Percentiles rank a stretch among this genome's conserved stretches.
phyloP scores from a whole-genome alignment of 768 basidiomycete species.

The Panus rudis region DNA sequence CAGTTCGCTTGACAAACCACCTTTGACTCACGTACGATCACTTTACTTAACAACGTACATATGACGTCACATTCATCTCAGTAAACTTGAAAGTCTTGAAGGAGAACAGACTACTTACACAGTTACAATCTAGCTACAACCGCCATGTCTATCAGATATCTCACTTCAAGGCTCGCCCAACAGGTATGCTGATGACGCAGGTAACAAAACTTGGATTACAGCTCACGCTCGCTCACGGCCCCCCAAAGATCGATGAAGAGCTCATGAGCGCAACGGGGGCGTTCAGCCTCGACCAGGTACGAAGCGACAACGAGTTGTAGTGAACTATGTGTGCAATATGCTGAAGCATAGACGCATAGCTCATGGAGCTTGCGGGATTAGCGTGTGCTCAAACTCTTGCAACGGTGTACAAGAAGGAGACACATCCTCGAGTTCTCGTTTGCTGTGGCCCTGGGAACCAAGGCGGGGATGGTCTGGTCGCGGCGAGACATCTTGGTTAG shows the following conservation, averaged over 20 bases:
- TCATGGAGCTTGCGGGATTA: constrained; percentile 95
- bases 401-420: constrained; percentile 62
- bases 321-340: neutral
- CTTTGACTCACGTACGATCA: too few relatives aligned
- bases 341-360: constrained; percentile 37
- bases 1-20: too few relatives aligned
- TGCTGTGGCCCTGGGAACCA: constrained; percentile 98
- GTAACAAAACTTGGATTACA: neutral
- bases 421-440: constrained; percentile 76
- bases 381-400: constrained; percentile 87
- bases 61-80: too few relatives aligned
- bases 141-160: constrained; percentile 53
- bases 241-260: constrained; percentile 79
- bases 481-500: constrained; percentile 85
- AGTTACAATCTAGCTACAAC: too few relatives aligned
- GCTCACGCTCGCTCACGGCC: constrained; percentile 2
- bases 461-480: constrained; percentile 95
- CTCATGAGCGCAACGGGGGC: constrained; percentile 86
- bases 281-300: constrained; percentile 90
- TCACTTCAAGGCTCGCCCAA: constrained; percentile 69
- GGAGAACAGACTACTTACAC: too few relatives aligned
- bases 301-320: neutral
- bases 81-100: too few relatives aligned
- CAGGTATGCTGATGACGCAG: constrained; percentile 50
- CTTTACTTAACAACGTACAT: too few relatives aligned